Conservation (phyloP, 2,329 filamentous ascomycete genomes). For the Rhytidhysteron rufulum region DNA sequence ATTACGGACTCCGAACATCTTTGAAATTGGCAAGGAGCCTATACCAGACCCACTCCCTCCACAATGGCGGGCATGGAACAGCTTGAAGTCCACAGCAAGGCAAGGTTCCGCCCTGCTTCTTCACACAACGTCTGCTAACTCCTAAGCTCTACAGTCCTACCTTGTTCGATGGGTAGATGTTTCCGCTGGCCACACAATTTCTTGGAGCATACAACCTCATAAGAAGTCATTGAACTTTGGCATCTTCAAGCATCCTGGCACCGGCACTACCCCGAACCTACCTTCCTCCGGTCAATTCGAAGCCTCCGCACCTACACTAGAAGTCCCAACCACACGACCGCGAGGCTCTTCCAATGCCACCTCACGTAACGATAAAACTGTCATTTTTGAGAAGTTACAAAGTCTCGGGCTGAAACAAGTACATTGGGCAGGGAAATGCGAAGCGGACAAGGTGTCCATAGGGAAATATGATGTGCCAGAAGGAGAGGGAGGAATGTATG, state of each 20-base stretch:
- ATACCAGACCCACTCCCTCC: too few species aligned
- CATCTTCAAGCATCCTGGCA: constrained; percentile 92
- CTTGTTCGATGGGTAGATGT: constrained; percentile 97
- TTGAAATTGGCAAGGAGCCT: too few species aligned
- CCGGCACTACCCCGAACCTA: constrained; percentile 42
- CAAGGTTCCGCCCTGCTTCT: too few species aligned
- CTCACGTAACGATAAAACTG: constrained; percentile 65
- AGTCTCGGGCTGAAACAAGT: constrained; percentile 60
- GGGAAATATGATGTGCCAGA: constrained; percentile 76
- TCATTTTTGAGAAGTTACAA: constrained; percentile 64
- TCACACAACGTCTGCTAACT: constrained; percentile 19
- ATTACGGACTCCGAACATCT: too few species aligned
- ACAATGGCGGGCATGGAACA: constrained; percentile 92
- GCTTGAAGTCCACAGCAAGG: constrained; percentile 96
- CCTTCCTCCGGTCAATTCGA: constrained; percentile 28
- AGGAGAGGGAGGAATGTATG: constrained; percentile 86
- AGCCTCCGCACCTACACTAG: constrained; percentile 39
- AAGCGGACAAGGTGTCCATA: constrained; percentile 91
- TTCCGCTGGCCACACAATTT: constrained; percentile 84
- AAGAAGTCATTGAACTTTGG: constrained; percentile 99
- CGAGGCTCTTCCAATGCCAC: constrained; percentile 50
- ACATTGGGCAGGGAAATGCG: constrained; percentile 87
- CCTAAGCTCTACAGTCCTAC: constrained; percentile 70
- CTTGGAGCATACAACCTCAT: constrained; percentile 95
- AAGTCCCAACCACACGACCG: constrained; percentile 58